Evolutionary conservation across 805 yeast genomes (phyloP).

Genomic region (Wickerhamomyces sydowiorum): DNA sequence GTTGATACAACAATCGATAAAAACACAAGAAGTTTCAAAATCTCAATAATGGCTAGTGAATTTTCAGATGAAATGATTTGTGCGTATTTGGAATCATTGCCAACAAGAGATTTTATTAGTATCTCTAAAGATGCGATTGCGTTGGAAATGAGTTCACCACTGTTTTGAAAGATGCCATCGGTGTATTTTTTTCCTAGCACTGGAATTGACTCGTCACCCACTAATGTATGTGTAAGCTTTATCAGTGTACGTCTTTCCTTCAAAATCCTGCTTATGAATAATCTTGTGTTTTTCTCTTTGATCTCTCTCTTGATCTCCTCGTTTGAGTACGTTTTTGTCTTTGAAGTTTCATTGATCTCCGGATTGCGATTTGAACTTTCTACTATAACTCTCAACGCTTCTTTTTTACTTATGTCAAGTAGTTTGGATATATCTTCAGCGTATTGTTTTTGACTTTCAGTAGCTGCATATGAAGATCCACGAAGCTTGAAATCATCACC

Average conservation of each 20-base stretch:
- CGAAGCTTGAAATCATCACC: constrained; percentile 31
- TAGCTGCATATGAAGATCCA: constrained; percentile 31
- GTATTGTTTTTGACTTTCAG: constrained; percentile 28
- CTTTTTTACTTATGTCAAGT: constrained; percentile 36
- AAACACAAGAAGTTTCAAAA: constrained; percentile 34
- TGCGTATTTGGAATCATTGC: constrained; percentile 7
- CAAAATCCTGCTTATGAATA: constrained; percentile 35
- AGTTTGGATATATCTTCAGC: constrained; percentile 35
- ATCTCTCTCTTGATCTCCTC: constrained; percentile 24
- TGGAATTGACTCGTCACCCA: constrained; percentile 21
- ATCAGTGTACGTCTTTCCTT: constrained; percentile 47
- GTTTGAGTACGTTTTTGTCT: constrained; percentile 4
- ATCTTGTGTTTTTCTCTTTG: constrained; percentile 20
- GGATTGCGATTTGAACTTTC: constrained; percentile 36
- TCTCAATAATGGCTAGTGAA: constrained; percentile 28
- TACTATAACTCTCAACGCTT: constrained; percentile 42
- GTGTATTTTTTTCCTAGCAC: constrained; percentile 18
- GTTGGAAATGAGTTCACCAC: constrained; percentile 19
- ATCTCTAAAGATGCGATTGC: constrained; percentile 13
- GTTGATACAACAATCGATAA: constrained; percentile 33
- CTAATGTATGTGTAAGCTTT: constrained; percentile 30
- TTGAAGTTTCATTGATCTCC: constrained; percentile 6
- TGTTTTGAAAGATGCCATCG: constrained; percentile 13
- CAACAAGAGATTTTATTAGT: constrained; percentile 1
- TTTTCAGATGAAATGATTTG: constrained; percentile 24